Percentiles rank a stretch among this genome's conserved stretches.
Conservation (phyloP, 176 grass and related monocot species). For the Carex scoparia region DNA sequence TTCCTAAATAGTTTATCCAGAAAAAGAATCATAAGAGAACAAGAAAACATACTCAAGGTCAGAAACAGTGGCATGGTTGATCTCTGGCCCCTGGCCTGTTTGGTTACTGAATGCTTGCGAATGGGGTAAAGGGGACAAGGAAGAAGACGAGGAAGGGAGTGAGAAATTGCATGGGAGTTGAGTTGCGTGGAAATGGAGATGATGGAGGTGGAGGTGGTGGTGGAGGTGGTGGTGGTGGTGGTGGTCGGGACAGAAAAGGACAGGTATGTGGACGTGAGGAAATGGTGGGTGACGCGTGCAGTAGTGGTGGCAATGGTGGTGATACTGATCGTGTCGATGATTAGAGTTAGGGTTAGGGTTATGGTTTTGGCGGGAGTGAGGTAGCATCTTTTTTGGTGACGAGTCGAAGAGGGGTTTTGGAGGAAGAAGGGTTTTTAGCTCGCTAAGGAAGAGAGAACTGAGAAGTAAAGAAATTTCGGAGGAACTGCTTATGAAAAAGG, state of each 20-base stretch:
- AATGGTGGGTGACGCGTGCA: slow-evolving; percentile 3
- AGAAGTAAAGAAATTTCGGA: no score
- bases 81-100: background rate
- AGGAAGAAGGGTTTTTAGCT: background rate
- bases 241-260: background rate
- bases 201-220: background rate
- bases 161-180: background rate
- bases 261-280: slow-evolving; percentile 11
- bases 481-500: no score
- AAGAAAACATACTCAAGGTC: background rate
- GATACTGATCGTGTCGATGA: slow-evolving; percentile 26
- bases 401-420: background rate
- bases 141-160: background rate
- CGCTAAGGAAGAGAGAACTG: no score
- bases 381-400: background rate
- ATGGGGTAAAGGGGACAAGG: background rate
- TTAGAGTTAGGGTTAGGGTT: slow-evolving; percentile 39
- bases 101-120: background rate
- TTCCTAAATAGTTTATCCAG: background rate
- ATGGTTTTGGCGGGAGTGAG: slow-evolving; percentile 28
- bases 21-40: background rate
- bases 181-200: background rate
- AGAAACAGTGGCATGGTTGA: background rate
- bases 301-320: slow-evolving; percentile 14
- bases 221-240: background rate